A percentile compares a stretch with the other conserved stretches of the same genome.
Evolutionary conservation across 768 basidiomycete genomes (phyloP).

Genomic region (Leccinellum rugosiceps): DNA sequence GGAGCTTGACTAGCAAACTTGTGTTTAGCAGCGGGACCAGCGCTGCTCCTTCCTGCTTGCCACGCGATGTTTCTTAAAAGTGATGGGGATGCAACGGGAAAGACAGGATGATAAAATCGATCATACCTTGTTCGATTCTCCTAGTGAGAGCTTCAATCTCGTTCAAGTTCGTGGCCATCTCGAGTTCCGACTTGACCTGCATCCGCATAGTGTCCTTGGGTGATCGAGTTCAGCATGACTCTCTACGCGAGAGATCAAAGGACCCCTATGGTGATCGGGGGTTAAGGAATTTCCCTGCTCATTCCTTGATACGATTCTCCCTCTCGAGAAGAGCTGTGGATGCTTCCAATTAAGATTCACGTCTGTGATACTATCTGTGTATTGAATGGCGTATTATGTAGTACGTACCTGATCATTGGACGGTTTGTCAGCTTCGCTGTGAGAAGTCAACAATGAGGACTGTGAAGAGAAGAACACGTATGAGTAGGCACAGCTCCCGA

Average conservation of each 20-base stretch:
- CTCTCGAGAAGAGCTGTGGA: constrained; percentile 67
- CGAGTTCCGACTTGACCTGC: constrained; percentile 75
- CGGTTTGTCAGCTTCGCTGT: constrained; percentile 19
- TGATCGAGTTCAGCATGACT: constrained; percentile 7
- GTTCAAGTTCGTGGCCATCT: constrained; percentile 62
- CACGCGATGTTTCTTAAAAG: constrained; percentile 23
- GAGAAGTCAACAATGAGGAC: constrained; percentile 15
- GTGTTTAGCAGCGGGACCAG: constrained; percentile 27
- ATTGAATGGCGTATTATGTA: background rate
- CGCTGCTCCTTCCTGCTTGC: constrained; percentile 28
- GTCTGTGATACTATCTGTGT: constrained; percentile 4
- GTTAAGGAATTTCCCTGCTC: constrained; percentile 87
- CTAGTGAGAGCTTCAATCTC: constrained; percentile 66
- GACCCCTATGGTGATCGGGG: constrained; percentile 47
- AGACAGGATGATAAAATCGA: background rate
- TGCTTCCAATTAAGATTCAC: constrained; percentile 52
- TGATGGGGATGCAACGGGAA: background rate
- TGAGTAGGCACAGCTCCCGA: no score
- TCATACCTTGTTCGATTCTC: constrained; percentile 46
- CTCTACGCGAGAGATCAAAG: constrained; percentile 1
- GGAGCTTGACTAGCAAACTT: constrained; percentile 35
- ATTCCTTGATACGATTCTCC: constrained; percentile 83
- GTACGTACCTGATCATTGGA: constrained; percentile 31
- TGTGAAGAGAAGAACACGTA: constrained; percentile 28
- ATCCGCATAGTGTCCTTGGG: constrained; percentile 52